Base-by-base conservation (phyloP, 345 rosid genomes). In the Boechera divaricarpa region DNA sequence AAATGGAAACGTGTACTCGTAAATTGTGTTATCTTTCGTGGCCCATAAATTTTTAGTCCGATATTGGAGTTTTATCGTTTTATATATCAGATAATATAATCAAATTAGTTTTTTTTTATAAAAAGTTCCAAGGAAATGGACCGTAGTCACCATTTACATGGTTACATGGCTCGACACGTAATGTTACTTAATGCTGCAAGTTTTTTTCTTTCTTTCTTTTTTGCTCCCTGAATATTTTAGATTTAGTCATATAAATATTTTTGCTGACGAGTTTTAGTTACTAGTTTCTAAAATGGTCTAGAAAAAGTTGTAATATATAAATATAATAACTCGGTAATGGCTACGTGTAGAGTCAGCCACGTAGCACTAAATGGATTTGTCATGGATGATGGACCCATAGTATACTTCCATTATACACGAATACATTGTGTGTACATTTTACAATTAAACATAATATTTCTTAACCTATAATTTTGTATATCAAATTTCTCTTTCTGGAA, bases 221-320 rank as follows among this genome's bases (percentile, higher is more conserved):
- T 65, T 55, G 41, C 26, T 75, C 53, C 55, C 42, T 47, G 29
- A 57, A 5, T 76, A 63, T 61, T 52, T 24, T 28, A 67, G 42
- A 21, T 31, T 44, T 39, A 62, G 15, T 32, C 6, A 53, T 21
- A 70, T 24, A 61, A 59, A 76, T 15, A 44, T 54, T 11, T 29
- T 70, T 49, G 76, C 66, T 57, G 67, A 77, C 80, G 76, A 64
- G 36, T 63, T 77, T 29, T 63, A 28, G 76, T 55, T 47, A 55
- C 66, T 47, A 70, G 76, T 77, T 71, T 71, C 81, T 71, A 64
- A 77, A 77, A 64, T 77, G 54, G 77, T 77, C 81, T 77, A 64
- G 72, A 77, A 45, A 60, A 70, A 9, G 59, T 45, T 45, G 45
- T 13, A 5, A 18, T 51, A 39, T 28, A 62, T 76, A 28, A 0